These are phyloP conservation scores for Hibiscus trionum DNA, from an alignment of 345 rosid genomes.

Conservation along the genomic window DNA sequence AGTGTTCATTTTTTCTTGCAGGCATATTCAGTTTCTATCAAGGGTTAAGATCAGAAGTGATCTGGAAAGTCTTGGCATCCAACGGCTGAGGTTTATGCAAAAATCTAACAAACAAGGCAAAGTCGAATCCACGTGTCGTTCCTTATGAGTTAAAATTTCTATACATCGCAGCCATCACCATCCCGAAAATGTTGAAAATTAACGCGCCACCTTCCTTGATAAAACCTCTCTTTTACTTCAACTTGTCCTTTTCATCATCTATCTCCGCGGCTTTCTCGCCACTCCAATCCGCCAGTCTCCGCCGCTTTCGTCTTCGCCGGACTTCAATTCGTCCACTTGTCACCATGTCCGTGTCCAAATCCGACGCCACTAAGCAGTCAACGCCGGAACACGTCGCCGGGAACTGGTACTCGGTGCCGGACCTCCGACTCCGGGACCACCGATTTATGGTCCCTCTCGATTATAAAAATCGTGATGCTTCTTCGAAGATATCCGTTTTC, in stretches of 20 bases:
- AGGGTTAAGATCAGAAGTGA: too few species aligned
- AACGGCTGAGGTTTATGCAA: too few species aligned
- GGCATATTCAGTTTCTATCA: too few species aligned
- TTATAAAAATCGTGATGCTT: constrained; percentile 31
- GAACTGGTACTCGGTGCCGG: constrained; percentile 70
- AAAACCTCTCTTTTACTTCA: constrained; percentile 12
- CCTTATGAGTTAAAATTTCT: neutral
- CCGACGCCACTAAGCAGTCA: constrained; percentile 10
- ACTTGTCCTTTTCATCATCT: constrained; percentile 13
- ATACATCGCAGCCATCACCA: neutral
- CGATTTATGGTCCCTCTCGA: constrained; percentile 74
- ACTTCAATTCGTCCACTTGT: constrained; percentile 9
- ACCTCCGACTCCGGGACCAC: constrained; percentile 78
- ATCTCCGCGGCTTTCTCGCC: neutral
- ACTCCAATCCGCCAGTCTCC: neutral
- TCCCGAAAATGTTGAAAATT: constrained; percentile 23
- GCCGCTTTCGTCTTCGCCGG: constrained; percentile 15
- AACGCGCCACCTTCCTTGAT: constrained; percentile 21
- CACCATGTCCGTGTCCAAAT: constrained; percentile 31
- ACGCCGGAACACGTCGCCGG: constrained; percentile 45
- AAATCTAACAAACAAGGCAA: neutral
- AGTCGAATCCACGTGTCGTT: neutral
- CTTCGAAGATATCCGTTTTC: constrained; percentile 56
- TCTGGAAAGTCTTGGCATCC: too few species aligned
- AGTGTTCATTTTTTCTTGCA: constrained; percentile 20